A percentile compares a stretch with the other conserved stretches of the same genome.
Conservation (phyloP, 2,329 filamentous ascomycete species). For the Ophiostoma himal-ulmi region DNA sequence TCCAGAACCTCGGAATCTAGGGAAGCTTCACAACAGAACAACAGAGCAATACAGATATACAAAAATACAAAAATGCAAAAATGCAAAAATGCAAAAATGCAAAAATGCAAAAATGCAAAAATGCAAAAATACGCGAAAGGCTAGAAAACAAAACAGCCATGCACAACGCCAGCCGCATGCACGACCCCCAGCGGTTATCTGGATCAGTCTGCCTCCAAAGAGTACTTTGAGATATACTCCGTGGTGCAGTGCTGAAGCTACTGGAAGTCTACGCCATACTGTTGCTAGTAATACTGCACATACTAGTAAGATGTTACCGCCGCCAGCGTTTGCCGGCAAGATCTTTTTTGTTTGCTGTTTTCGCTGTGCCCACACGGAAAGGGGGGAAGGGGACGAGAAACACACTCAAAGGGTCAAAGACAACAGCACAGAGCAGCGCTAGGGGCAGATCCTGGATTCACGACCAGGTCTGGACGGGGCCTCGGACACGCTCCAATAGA, state of each 20-base stretch:
- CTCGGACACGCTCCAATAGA: slow-evolving; percentile 11
- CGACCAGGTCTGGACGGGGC: slow-evolving; percentile 18
- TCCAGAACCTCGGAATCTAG: not conserved
- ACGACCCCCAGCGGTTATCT: slow-evolving; percentile 6
- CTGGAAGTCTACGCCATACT: not conserved
- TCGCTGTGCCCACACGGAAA: slow-evolving; percentile 6
- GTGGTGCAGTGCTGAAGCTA: too few relatives aligned
- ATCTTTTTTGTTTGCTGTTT: slow-evolving; percentile 14
- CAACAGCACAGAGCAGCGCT: slow-evolving; percentile 22
- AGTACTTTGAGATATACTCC: not conserved
- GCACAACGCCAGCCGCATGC: slow-evolving; percentile 8
- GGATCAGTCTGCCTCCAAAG: not conserved
- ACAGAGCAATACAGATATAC: too few relatives aligned
- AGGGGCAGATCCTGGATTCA: slow-evolving; percentile 21
- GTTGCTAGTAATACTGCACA: not conserved
- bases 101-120: too few relatives aligned
- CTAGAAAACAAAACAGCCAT: not conserved
- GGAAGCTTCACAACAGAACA: not conserved
- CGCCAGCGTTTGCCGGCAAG: slow-evolving; percentile 9
- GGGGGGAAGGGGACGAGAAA: slow-evolving; percentile 12
- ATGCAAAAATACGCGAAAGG: not conserved
- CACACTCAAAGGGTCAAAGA: not conserved
- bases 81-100: too few relatives aligned
- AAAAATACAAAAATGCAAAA: too few relatives aligned
- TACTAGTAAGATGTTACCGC: not conserved